These are phyloP conservation scores for Sequoia sempervirens DNA, from an alignment of 75 land plant genomes.

Conservation along the genomic window DNA sequence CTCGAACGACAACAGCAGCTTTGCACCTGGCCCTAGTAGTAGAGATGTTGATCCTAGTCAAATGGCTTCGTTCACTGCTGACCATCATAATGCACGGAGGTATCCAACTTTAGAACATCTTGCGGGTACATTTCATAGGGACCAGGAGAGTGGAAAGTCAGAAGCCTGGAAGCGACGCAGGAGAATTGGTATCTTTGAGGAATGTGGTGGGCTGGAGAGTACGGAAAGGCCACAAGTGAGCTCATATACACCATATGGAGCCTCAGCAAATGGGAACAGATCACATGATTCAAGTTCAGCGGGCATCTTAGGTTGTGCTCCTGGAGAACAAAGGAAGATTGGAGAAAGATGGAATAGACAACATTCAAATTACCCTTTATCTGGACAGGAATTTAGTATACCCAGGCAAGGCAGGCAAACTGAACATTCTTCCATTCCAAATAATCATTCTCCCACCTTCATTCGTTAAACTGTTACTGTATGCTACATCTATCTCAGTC, in stretches of 20 bases:
- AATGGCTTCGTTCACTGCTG: slow-evolving; percentile 3
- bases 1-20: slow-evolving; percentile 38
- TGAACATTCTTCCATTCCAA: slow-evolving; percentile 3
- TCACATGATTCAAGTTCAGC: slow-evolving; percentile 40
- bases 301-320: slow-evolving; percentile 62
- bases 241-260: slow-evolving; percentile 16
- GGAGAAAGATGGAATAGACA: slow-evolving; percentile 34
- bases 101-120: slow-evolving; percentile 12
- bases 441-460: slow-evolving; percentile 2
- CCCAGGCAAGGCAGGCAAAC: slow-evolving; percentile 10
- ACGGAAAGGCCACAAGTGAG: slow-evolving; percentile 10
- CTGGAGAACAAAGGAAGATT: slow-evolving; percentile 35
- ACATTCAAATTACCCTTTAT: slow-evolving; percentile 20
- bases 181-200: slow-evolving; percentile 41
- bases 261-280: slow-evolving; percentile 32
- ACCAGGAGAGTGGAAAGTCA: slow-evolving; percentile 40
- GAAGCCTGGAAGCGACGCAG: slow-evolving; percentile 89
- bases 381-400: slow-evolving; percentile 19
- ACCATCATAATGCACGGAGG: slow-evolving; percentile 15
- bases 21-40: slow-evolving; percentile 32
- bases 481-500: not conserved
- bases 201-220: slow-evolving; percentile 10
- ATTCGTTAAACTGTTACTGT: not conserved
- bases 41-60: slow-evolving; percentile 44
- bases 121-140: slow-evolving; percentile 30